Conservation (phyloP, 257 asterid genomes). For the Osmanthus fragrans region DNA sequence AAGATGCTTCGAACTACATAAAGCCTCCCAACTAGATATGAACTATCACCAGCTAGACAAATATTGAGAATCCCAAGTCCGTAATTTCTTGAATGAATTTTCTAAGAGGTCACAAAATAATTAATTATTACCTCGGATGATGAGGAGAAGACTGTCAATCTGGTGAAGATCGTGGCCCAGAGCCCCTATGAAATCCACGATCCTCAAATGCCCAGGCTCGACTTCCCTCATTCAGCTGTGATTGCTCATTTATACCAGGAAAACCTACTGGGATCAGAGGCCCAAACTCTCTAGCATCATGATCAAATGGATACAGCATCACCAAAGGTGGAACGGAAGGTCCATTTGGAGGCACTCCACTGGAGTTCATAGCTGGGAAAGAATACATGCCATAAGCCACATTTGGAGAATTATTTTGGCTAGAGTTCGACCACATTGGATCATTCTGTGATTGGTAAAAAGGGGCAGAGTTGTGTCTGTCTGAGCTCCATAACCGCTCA, state of each 20-base stretch:
- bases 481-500: slow-evolving; percentile 57
- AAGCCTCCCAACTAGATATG: not conserved
- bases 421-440: slow-evolving; percentile 52
- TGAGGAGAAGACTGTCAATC: slow-evolving; percentile 88
- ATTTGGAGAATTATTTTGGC: slow-evolving; percentile 53
- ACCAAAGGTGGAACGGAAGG: slow-evolving; percentile 57
- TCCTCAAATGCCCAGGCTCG: slow-evolving; percentile 55
- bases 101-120: not conserved
- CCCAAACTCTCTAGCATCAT: slow-evolving; percentile 69
- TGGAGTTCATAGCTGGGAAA: not conserved
- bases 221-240: slow-evolving; percentile 57
- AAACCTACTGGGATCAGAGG: slow-evolving; percentile 72
- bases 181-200: slow-evolving; percentile 54
- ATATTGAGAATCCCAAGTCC: not conserved
- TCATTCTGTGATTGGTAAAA: slow-evolving; percentile 73
- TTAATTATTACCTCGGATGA: slow-evolving; percentile 55
- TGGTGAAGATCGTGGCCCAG: slow-evolving; percentile 62
- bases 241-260: slow-evolving; percentile 59
- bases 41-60: not conserved
- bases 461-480: slow-evolving; percentile 41
- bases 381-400: slow-evolving; percentile 32
- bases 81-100: slow-evolving; percentile 4
- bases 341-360: slow-evolving; percentile 38
- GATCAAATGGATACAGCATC: slow-evolving; percentile 81
- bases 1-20: not conserved